These are phyloP conservation scores for Cryoendolithus antarcticus DNA, from an alignment of 2,329 filamentous ascomycete species.

Conservation along the genomic window DNA sequence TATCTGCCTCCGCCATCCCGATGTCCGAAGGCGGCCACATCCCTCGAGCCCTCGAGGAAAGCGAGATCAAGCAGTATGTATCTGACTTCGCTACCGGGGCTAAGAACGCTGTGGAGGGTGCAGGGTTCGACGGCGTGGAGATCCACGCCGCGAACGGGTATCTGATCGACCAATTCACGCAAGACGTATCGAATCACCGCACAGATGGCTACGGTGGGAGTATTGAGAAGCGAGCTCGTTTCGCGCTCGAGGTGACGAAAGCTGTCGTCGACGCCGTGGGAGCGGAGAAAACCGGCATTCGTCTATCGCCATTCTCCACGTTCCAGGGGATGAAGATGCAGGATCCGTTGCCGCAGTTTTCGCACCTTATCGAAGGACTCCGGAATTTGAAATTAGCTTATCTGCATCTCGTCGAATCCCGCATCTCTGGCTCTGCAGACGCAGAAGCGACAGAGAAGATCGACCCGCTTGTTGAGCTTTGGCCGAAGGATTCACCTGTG, in stretches of 20 bases:
- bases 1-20: slow-evolving; percentile 21
- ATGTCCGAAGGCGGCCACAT: slow-evolving; percentile 11
- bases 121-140: slow-evolving; percentile 43
- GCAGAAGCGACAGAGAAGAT: slow-evolving; percentile 25
- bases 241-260: slow-evolving; percentile 44
- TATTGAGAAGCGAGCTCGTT: slow-evolving; percentile 41
- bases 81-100: slow-evolving; percentile 33
- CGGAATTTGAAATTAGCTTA: slow-evolving; percentile 42
- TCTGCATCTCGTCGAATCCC: slow-evolving; percentile 46
- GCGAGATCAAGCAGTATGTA: slow-evolving; percentile 33
- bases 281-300: slow-evolving; percentile 35
- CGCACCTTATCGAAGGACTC: slow-evolving; percentile 39
- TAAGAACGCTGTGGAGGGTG: slow-evolving; percentile 38
- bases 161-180: slow-evolving; percentile 41
- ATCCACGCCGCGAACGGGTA: slow-evolving; percentile 41
- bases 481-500: slow-evolving; percentile 34
- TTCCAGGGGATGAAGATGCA: slow-evolving; percentile 52
- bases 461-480: slow-evolving; percentile 34
- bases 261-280: slow-evolving; percentile 33
- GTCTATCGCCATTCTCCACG: slow-evolving; percentile 45
- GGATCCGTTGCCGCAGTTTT: slow-evolving; percentile 50
- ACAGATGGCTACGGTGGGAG: slow-evolving; percentile 40
- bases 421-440: slow-evolving; percentile 32
- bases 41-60: slow-evolving; percentile 25
- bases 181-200: slow-evolving; percentile 37